phyloP scores from a whole-genome alignment of 2,329 filamentous ascomycete species.

The Drechslerella stenobrocha region DNA sequence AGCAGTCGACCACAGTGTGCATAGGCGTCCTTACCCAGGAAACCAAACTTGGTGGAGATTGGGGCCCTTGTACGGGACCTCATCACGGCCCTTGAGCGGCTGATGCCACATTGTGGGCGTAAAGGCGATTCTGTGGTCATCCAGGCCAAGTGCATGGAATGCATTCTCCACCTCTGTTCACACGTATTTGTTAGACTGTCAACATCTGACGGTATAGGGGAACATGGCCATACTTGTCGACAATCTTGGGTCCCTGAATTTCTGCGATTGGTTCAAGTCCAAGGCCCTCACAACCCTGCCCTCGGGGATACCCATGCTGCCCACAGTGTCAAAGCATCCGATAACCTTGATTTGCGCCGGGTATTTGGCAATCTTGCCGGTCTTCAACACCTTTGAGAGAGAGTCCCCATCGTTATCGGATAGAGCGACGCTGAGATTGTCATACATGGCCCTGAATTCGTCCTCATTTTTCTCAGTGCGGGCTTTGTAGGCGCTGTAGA shows the following conservation, averaged over 20 bases:
- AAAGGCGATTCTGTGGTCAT: constrained; percentile 58
- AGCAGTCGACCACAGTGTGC: not conserved
- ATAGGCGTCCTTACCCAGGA: constrained; percentile 20
- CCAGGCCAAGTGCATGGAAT: constrained; percentile 56
- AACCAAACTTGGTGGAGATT: constrained; percentile 46
- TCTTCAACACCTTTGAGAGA: constrained; percentile 25
- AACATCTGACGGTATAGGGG: not conserved
- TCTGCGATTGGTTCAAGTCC: constrained; percentile 46
- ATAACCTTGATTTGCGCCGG: constrained; percentile 52
- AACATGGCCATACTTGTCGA: constrained; percentile 26
- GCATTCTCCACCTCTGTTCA: constrained; percentile 54
- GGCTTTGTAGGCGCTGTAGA: constrained; percentile 42
- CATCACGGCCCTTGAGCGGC: constrained; percentile 52
- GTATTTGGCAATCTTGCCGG: constrained; percentile 36
- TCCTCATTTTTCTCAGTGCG: constrained; percentile 27
- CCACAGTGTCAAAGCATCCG: constrained; percentile 55
- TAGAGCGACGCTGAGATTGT: constrained; percentile 29
- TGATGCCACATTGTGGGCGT: constrained; percentile 62
- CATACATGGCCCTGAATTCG: constrained; percentile 40
- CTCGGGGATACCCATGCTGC: constrained; percentile 54
- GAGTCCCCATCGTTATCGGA: constrained; percentile 35
- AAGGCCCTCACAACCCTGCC: constrained; percentile 48
- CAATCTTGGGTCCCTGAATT: constrained; percentile 39
- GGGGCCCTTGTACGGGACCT: constrained; percentile 45
- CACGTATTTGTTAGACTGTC: no score